Conservation (phyloP, 805 yeast genomes). For the Teunomyces atbi region DNA sequence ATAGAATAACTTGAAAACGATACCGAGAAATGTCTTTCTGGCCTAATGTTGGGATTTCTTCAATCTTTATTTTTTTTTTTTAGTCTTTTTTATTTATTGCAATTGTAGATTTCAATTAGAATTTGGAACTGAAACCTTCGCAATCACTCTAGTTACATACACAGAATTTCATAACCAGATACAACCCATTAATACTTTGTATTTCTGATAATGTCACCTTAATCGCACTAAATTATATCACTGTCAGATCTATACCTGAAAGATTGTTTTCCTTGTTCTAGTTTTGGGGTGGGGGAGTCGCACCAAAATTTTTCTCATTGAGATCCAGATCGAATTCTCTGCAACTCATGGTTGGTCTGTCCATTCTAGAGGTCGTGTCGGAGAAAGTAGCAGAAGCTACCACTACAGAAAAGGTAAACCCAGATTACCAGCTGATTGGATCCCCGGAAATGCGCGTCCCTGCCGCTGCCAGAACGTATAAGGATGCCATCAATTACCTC, state of each 20-base stretch:
- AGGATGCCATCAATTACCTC: conserved; percentile 81
- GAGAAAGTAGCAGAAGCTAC: conserved; percentile 3
- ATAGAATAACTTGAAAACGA: too few relatives aligned
- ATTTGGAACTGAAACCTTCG: too few relatives aligned
- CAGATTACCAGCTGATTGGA: background rate
- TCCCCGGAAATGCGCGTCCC: conserved; percentile 3
- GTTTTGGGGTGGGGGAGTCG: background rate
- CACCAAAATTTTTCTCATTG: conserved; percentile 2
- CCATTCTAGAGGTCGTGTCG: conserved; percentile 2
- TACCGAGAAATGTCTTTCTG: too few relatives aligned
- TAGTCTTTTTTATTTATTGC: too few relatives aligned
- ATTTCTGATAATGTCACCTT: too few relatives aligned
- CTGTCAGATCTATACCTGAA: background rate
- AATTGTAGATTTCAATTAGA: too few relatives aligned
- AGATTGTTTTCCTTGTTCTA: background rate
- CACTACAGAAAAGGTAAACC: background rate
- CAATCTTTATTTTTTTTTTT: too few relatives aligned
- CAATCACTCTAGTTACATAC: too few relatives aligned
- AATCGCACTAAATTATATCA: too few relatives aligned
- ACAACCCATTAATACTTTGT: too few relatives aligned
- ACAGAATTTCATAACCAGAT: too few relatives aligned
- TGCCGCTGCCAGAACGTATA: conserved; percentile 18
- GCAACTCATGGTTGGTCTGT: conserved; percentile 4
- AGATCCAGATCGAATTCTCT: background rate
- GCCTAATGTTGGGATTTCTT: too few relatives aligned